Percentiles rank a stretch among this genome's conserved stretches.
phyloP scores from a whole-genome alignment of 495 filamentous ascomycete genomes.

The Neurospora tetraspora region DNA sequence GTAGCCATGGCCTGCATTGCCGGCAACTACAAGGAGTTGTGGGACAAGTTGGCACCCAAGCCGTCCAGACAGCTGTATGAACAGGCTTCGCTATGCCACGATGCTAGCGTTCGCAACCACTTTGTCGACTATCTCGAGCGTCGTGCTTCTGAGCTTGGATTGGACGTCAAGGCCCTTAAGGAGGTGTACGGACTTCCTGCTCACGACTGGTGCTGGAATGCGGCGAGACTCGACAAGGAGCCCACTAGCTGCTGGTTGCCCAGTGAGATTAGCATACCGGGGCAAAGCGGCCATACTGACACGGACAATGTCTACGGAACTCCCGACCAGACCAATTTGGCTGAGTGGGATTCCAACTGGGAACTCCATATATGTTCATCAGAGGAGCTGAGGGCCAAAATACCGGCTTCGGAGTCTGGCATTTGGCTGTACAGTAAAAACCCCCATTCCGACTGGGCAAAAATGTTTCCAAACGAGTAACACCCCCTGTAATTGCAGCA shows the following conservation, averaged over 20 bases:
- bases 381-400: not conserved
- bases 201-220: not conserved
- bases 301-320: not conserved
- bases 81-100: not conserved
- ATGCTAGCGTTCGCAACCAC: not conserved
- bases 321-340: not conserved
- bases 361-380: not conserved
- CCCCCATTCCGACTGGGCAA: no score
- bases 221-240: not conserved
- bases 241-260: not conserved
- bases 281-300: accelerated
- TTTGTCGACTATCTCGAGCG: not conserved
- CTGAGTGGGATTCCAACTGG: not conserved
- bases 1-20: not conserved
- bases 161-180: not conserved
- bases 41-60: not conserved
- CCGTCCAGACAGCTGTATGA: not conserved
- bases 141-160: not conserved
- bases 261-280: not conserved
- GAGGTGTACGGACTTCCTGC: accelerated
- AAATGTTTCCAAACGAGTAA: no score
- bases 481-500: no score
- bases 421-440: accelerated
- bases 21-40: not conserved
- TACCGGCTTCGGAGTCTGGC: not conserved